Base-by-base conservation (phyloP, 495 filamentous ascomycete genomes). In the Podospora tetraspora region DNA sequence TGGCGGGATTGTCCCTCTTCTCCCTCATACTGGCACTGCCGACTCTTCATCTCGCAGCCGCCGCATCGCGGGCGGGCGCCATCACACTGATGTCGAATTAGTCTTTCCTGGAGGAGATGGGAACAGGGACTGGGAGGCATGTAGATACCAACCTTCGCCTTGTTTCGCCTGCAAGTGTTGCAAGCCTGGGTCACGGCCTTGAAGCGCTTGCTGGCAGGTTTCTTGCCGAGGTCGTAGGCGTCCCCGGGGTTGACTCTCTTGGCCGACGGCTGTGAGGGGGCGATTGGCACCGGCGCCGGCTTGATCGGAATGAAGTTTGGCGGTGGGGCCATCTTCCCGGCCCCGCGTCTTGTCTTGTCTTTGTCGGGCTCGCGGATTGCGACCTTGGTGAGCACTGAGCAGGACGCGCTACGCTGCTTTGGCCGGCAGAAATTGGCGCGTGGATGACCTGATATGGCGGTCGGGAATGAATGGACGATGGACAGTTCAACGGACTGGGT, bases 1-100 rank as follows among this genome's bases (percentile, higher is more conserved):
- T 76, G 70, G 27, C 70, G 70, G 8, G 75, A 77, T 57, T 77
- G 75, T 61, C 75, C 74, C 4, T 62, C 74, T 24, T 75, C 70
- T 37, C 74, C 74, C n/a, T 76, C 72, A 32, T 76, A 77, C 22
- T 68, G 56, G 30, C 75, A 77, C 8, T 66, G 59, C 13, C 63
- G 59, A 3, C 56, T 57, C 57, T 70, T 71, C 19, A 70, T 32
- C 12, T 57, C 61, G 61, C 75, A 77, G 11, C 61, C 68, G 12
- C 71, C 63, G 63, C 75, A 77, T 62, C 68, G 64, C 0, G 75
- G 75, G 0, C 75, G 74, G 24, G 57, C 67, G 52, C 75, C 74
- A 59, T 77, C 75, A 22, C 75, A 77, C 75, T 74, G 43, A 19
- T n/a, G 22, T 10, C 19, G n/a, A 8, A 29, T 22, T 29, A 56